Conservation (phyloP, 495 filamentous ascomycete genomes). For the Penicillium dipodomyicola region DNA sequence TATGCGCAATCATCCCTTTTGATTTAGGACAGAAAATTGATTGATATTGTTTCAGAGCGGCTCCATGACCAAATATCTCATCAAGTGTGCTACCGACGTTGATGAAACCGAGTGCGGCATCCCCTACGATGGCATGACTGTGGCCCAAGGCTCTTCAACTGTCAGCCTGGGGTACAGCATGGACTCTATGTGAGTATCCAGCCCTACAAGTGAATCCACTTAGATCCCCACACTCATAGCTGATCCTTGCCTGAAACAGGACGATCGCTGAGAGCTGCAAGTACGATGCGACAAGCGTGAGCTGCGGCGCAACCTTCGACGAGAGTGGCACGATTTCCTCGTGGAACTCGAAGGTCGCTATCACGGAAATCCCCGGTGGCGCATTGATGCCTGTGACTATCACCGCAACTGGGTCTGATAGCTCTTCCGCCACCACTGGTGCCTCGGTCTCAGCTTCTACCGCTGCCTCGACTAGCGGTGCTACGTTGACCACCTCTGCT, state of each 20-base stretch:
- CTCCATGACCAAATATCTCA: constrained; percentile 15
- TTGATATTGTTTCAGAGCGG: constrained; percentile 6
- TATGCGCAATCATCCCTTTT: background rate
- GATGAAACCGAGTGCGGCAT: constrained; percentile 10
- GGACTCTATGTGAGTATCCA: background rate
- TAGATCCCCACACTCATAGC: background rate
- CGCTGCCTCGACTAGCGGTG: constrained; percentile 6
- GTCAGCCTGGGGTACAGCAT: background rate
- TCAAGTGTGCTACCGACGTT: constrained; percentile 6
- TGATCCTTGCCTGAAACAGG: constrained; percentile 3
- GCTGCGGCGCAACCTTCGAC: background rate
- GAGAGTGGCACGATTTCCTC: background rate
- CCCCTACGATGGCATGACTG: constrained; percentile 1
- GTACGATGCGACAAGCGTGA: background rate
- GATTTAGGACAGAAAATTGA: background rate
- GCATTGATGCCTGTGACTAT: constrained; percentile 11
- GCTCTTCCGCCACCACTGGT: constrained; percentile 8
- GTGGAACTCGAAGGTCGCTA: background rate
- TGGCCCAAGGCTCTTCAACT: constrained; percentile 5
- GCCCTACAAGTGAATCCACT: background rate
- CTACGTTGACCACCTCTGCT: constrained; percentile 4
- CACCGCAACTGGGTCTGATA: constrained; percentile 14
- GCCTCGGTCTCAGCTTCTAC: constrained; percentile 15
- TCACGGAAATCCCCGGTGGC: constrained; percentile 7
- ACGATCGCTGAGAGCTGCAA: constrained; percentile 7